A percentile compares a stretch with the other conserved stretches of the same genome.
phyloP scores from a whole-genome alignment of 306 rosid species.

The Prinsepia uniflora region DNA sequence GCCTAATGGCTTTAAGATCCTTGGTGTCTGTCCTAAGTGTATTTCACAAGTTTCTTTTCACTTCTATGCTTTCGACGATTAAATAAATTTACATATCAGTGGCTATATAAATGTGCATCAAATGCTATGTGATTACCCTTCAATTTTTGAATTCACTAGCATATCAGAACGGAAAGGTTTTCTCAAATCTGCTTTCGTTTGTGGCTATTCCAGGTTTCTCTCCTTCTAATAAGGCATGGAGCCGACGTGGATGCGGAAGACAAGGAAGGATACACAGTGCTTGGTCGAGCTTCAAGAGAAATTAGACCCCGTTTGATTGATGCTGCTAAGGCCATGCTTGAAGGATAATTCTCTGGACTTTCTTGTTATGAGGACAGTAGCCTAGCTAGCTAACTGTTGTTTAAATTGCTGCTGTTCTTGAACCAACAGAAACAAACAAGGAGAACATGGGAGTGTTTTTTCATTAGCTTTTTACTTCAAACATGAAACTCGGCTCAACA shows the following conservation, averaged over 20 bases:
- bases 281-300: conserved; percentile 70
- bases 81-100: no score
- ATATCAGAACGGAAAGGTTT: background rate
- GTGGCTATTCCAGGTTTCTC: conserved; percentile 49
- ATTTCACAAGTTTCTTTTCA: no score
- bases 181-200: background rate
- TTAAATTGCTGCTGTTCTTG: background rate
- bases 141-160: background rate
- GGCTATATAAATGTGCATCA: no score
- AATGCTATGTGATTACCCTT: background rate
- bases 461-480: background rate
- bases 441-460: background rate
- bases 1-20: no score
- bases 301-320: conserved; percentile 58
- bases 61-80: no score
- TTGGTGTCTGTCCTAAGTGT: no score
- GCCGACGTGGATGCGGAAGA: conserved; percentile 87
- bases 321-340: conserved; percentile 88
- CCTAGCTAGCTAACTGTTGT: background rate
- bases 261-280: conserved; percentile 93
- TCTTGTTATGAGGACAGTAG: background rate
- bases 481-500: background rate
- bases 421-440: background rate
- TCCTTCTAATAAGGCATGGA: conserved; percentile 87
- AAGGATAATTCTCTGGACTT: conserved; percentile 32